Evolutionary conservation across 306 rosid species (phyloP), one percentile per base, ranked within the genome.

Genomic region (Medicago truncatula): DNA sequence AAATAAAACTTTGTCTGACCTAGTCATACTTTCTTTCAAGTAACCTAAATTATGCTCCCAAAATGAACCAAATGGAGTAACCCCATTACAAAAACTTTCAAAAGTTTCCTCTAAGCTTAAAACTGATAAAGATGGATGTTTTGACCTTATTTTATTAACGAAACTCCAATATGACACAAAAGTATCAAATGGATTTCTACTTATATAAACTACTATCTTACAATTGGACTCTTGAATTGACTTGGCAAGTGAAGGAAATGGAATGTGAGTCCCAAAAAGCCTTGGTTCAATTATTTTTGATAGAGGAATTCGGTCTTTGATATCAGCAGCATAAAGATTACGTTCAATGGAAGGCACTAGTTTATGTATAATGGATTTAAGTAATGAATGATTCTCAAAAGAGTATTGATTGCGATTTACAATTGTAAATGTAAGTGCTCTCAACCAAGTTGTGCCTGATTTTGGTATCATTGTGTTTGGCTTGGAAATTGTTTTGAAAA

Each of bases 371-470:
- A n/a, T n/a, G n/a, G n/a, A n/a, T n/a, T n/a, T n/a, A 21, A 83
- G 82, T 67, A 89, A 78, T 58, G 93, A 89, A 50, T 89, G 91
- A 25, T 28, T 10, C 12, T 78, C 17, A 0, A 73, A n/a, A 4
- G 31, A 0, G 14, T 28, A 28, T 3, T 28, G 31, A 28, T 71
- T 12, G 38, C 82, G 84, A 4, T 85, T 89, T 4, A 68, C 68
- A 6, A 69, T 16, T 34, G 93, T 73, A 43, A 85, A 89, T 11
- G 87, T 65, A n/a, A 87, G 76, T 20, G 85, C 88, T 79, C 81
- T 89, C 17, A 89, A 54, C 93, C 89, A 89, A 1, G 93, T 89
- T 34, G 89, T 85, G 18, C 91, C 93, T 20, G 93, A 83, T 87
- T 89, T 89, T 7, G 89, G 91, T 0, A 49, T 89, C 91, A 15